Percentiles rank a stretch among this genome's conserved stretches.
phyloP scores from a whole-genome alignment of 768 basidiomycete genomes.

The Rhodotorula taiwanensis region DNA sequence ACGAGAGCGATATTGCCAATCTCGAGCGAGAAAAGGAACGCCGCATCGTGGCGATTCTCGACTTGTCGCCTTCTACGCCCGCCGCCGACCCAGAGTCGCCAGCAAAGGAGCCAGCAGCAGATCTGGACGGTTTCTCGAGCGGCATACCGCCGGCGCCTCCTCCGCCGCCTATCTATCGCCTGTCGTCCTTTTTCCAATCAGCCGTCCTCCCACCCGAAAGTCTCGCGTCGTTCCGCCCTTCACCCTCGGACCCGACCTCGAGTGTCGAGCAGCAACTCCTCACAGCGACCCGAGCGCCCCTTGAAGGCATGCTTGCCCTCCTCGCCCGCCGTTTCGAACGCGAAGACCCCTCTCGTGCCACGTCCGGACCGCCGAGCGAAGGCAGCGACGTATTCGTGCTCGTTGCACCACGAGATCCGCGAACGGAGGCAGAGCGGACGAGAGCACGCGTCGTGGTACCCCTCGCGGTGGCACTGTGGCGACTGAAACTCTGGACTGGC shows the following conservation, averaged over 20 bases:
- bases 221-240: too few relatives aligned
- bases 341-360: too few relatives aligned
- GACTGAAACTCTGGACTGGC: background rate
- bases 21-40: background rate
- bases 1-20: too few relatives aligned
- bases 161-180: background rate
- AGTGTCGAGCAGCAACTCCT: background rate
- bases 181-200: background rate
- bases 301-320: background rate
- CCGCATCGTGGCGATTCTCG: background rate
- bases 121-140: too few relatives aligned
- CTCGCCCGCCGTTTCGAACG: background rate
- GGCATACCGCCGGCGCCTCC: background rate
- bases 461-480: background rate
- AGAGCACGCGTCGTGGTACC: background rate
- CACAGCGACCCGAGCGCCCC: background rate
- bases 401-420: background rate
- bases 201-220: background rate
- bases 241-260: too few relatives aligned
- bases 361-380: too few relatives aligned
- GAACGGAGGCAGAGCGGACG: background rate
- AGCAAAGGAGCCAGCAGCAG: background rate
- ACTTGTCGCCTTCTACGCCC: background rate
- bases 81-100: background rate
- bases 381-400: background rate